Base-by-base conservation (phyloP, 2,329 filamentous ascomycete genomes). In the Ceratocystis alfenasii region DNA sequence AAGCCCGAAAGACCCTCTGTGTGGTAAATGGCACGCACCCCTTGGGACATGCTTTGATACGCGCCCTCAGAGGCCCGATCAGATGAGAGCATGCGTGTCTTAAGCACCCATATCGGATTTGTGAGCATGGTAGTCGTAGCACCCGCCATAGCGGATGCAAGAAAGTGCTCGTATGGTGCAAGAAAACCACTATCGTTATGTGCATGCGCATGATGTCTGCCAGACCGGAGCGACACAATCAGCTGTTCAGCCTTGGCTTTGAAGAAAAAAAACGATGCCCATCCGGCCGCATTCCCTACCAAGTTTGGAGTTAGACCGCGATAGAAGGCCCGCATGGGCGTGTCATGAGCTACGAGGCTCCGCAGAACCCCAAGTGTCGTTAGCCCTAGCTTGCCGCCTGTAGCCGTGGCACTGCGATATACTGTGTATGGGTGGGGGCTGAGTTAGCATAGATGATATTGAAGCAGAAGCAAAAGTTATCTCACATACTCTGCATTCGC, bases 51-150 rank as follows among this genome's bases (percentile, higher is more conserved):
- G 69, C 84, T 87, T 17, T 83, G 81, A 75, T 99, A 99, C 1
- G 93, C 94, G 15, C 90, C 90, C 1, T 81, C 83, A 5, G 85
- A 81, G 65, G 83, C 80, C 62, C 84, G 83, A 70, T 94, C 89
- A 3, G 89, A 92, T 36, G 91, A 90, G 28, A 97, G 80, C 91
- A 99, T 97, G 69, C 94, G 88, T 7, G 93, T 97, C 79, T 97
- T 97, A 74, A 99, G 85, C 2, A 99, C 94, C 94, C 94, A 99
- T 71, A 99, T 87, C 1, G 94, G 94, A 74, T 97, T 97, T 36
- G 94, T 97, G 70, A 93, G 80, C 36, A 89, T 77, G 55, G 92
- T 88, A 1, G 91, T 95, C 50, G 89, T 75, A 20, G 87, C 79
- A 36, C 93, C 92, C 69, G 81, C 78, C 33, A 81, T 72, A n/a